Evolutionary conservation across 768 basidiomycete species (phyloP).

Genomic region (Rhodotorula taiwanensis): DNA sequence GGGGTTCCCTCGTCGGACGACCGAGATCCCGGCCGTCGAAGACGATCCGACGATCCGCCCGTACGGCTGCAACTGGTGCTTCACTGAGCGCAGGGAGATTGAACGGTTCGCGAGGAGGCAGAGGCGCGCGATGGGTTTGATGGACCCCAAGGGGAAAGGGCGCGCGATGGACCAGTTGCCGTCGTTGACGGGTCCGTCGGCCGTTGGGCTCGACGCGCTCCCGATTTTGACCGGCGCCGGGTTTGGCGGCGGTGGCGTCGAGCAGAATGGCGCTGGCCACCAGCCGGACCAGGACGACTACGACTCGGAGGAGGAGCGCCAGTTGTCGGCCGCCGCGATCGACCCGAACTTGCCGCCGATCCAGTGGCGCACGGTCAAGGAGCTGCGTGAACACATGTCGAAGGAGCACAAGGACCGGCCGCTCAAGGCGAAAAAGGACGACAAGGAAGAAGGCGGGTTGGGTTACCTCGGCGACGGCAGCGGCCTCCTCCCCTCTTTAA

Average conservation of each 20-base stretch:
- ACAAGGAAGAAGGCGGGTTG: neutral
- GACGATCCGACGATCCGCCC: constrained; percentile 33
- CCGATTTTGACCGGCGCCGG: too few relatives aligned
- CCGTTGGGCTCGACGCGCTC: too few relatives aligned
- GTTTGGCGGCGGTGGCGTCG: too few relatives aligned
- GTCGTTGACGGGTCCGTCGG: too few relatives aligned
- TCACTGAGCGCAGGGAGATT: neutral
- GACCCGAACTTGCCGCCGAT: too few relatives aligned
- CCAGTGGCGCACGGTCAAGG: neutral
- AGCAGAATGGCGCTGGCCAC: too few relatives aligned
- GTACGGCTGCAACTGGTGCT: constrained; percentile 35
- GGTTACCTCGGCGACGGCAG: too few relatives aligned
- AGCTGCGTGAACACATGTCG: constrained; percentile 29
- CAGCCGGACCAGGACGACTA: too few relatives aligned
- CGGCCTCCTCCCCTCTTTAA: too few relatives aligned
- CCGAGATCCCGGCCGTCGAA: constrained; percentile 35
- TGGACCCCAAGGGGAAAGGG: neutral
- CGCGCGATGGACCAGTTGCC: constrained; percentile 17
- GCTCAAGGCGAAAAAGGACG: constrained; percentile 4
- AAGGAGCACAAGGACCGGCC: constrained; percentile 17
- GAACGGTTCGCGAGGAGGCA: neutral
- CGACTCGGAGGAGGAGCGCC: neutral
- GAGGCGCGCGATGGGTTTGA: neutral
- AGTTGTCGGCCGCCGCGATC: too few relatives aligned
- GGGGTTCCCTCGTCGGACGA: constrained; percentile 11